Conservation (phyloP, 176 grass and related monocot genomes). For the maize (Zea mays) region Zm-B73-REFERENCE-NAM-5.0 NC_050096.1:307019501-307020000, state of each 20-base stretch:
- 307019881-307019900: conserved; percentile 78
- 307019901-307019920: conserved; percentile 77
- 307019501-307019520: conserved; percentile 68
- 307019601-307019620: conserved; percentile 45
- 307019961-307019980: too few relatives aligned
- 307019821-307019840: conserved; percentile 64
- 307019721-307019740: too few relatives aligned
- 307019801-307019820: conserved; percentile 57
- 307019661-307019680: too few relatives aligned
- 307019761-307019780: conserved; percentile 61
- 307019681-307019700: too few relatives aligned
- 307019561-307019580: conserved; percentile 91
- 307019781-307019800: conserved; percentile 72
- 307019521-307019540: conserved; percentile 56
- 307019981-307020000: too few relatives aligned
- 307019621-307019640: conserved; percentile 60
- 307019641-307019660: conserved; percentile 44
- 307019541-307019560: conserved; percentile 74
- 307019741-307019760: not conserved
- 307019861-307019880: conserved; percentile 62
- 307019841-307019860: conserved; percentile 65
- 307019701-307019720: too few relatives aligned
- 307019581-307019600: conserved; percentile 61
- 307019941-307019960: too few relatives aligned
- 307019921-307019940: conserved; percentile 44